Evolutionary conservation across 129 eudicot species (phyloP).

Genomic region (Ambrosia artemisiifolia): DNA sequence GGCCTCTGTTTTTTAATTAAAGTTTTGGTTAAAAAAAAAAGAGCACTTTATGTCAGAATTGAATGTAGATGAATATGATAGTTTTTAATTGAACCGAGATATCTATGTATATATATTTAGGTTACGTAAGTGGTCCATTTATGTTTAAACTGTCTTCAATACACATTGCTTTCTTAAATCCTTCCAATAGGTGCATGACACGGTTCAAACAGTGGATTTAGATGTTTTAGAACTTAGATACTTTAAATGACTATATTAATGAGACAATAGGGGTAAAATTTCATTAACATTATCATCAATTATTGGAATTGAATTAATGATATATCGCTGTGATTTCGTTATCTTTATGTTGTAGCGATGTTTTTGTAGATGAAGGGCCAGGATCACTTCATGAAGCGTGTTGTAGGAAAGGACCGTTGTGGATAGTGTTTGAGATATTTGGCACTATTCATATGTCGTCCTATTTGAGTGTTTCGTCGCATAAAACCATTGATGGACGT

Average conservation of each 20-base stretch:
- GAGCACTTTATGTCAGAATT: not conserved
- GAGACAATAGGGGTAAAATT: not conserved
- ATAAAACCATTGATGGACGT: conserved; percentile 90
- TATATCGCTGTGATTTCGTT: too few species aligned
- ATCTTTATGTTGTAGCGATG: conserved; percentile 1
- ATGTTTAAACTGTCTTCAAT: not conserved
- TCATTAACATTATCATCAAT: not conserved
- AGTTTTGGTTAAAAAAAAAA: too few species aligned
- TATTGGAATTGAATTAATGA: not conserved
- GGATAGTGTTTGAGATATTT: conserved; percentile 79
- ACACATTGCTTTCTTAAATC: not conserved
- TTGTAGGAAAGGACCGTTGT: conserved; percentile 70
- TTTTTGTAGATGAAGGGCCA: conserved; percentile 82
- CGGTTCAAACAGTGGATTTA: not conserved
- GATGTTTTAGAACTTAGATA: not conserved
- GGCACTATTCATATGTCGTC: conserved; percentile 78
- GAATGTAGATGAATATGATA: not conserved
- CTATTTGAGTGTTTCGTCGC: conserved; percentile 70
- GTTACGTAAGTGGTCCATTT: not conserved
- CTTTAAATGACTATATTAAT: not conserved
- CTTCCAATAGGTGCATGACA: not conserved
- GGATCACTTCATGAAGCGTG: conserved; percentile 92
- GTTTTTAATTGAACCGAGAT: not conserved
- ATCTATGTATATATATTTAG: not conserved
- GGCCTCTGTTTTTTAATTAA: too few species aligned